Conservation (phyloP, 352 stramenopile genomes). For the Globisporangium carolinianum region DNA sequence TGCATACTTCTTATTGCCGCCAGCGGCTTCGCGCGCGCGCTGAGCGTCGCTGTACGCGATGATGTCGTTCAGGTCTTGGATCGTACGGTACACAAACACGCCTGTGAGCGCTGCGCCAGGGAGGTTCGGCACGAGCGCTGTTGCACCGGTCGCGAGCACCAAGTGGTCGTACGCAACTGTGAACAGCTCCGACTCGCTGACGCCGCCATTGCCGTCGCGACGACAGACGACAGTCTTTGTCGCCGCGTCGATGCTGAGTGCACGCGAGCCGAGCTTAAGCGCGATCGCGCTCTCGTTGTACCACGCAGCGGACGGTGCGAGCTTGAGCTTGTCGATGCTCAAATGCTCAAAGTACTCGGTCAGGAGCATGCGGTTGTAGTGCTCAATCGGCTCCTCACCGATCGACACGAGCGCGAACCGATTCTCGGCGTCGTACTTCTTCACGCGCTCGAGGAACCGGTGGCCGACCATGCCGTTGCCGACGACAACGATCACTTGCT, state of each 20-base stretch:
- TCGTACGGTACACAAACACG: conserved; percentile 92
- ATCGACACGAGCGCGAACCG: conserved; percentile 84
- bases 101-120: conserved; percentile 72
- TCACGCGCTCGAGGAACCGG: conserved; percentile 80
- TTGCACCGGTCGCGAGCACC: conserved; percentile 88
- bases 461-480: conserved; percentile 91
- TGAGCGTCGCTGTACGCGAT: conserved; percentile 75
- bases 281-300: conserved; percentile 82
- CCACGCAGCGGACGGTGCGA: conserved; percentile 78
- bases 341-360: conserved; percentile 91
- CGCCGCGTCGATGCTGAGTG: conserved; percentile 62
- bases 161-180: conserved; percentile 81
- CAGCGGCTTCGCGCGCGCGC: conserved; percentile 14
- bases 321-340: conserved; percentile 76
- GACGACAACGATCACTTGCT: conserved; percentile 82
- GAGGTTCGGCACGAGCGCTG: conserved; percentile 82
- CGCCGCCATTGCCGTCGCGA: background rate
- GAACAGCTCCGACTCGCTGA: conserved; percentile 24
- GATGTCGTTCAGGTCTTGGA: conserved; percentile 88
- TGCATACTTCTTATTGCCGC: conserved; percentile 25
- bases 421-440: conserved; percentile 46
- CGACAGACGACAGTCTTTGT: conserved; percentile 59
- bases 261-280: conserved; percentile 72
- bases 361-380: conserved; percentile 92
- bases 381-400: conserved; percentile 85